These are phyloP conservation scores for Quercus parvula DNA, from an alignment of 306 rosid species.

Conservation along the genomic window DNA sequence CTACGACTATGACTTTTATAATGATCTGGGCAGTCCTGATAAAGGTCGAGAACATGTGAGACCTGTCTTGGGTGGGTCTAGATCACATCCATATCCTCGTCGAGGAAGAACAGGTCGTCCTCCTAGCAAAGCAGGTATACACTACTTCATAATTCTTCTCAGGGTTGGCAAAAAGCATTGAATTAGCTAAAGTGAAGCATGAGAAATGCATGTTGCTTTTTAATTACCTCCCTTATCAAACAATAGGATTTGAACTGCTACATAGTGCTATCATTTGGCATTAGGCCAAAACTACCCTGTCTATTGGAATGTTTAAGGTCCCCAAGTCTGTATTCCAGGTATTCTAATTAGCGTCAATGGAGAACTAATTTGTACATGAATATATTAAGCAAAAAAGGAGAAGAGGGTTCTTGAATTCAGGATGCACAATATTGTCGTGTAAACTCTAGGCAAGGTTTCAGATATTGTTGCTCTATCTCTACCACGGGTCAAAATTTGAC, in stretches of 20 bases:
- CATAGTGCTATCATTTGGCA: too few species aligned
- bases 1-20: slow-evolving; percentile 58
- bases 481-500: neutral
- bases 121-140: slow-evolving; percentile 35
- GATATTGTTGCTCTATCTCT: neutral
- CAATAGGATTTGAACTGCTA: too few species aligned
- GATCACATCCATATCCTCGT: slow-evolving; percentile 65
- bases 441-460: neutral
- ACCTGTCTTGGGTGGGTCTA: slow-evolving; percentile 49
- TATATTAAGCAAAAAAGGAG: neutral
- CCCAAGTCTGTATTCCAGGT: neutral
- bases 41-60: slow-evolving; percentile 36
- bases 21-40: slow-evolving; percentile 52
- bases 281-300: too few species aligned
- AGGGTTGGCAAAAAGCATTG: too few species aligned
- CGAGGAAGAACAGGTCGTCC: slow-evolving; percentile 51
- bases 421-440: neutral
- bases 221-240: neutral
- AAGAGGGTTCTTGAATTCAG: neutral
- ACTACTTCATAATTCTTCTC: neutral
- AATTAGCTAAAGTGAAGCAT: too few species aligned
- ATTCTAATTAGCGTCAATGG: neutral
- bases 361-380: neutral
- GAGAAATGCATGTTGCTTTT: too few species aligned
- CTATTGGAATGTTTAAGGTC: too few species aligned